These are phyloP conservation scores for Aspergillaceae sp. DNA, from an alignment of 2,329 filamentous ascomycete species.

Conservation along the genomic window DNA sequence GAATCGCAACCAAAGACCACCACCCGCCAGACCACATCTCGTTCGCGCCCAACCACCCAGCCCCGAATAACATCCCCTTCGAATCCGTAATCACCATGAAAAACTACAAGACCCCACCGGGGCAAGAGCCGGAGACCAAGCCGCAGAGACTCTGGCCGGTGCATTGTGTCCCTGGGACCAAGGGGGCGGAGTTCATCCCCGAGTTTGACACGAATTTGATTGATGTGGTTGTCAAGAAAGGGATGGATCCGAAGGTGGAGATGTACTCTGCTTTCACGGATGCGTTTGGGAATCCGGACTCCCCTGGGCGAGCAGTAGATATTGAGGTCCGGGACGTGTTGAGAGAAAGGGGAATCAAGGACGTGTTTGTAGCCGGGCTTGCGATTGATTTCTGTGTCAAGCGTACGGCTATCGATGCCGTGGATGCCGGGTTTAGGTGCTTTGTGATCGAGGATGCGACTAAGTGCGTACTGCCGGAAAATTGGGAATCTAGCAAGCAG, in stretches of 20 bases:
- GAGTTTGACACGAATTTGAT: slow-evolving; percentile 57
- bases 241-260: slow-evolving; percentile 63
- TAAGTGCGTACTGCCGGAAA: slow-evolving; percentile 56
- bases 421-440: slow-evolving; percentile 64
- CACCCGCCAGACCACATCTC: slow-evolving; percentile 79
- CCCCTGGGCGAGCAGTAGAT: slow-evolving; percentile 27
- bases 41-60: slow-evolving; percentile 69
- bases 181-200: slow-evolving; percentile 63
- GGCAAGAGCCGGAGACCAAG: slow-evolving; percentile 52
- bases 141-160: slow-evolving; percentile 72
- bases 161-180: slow-evolving; percentile 72
- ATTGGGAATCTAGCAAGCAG: slow-evolving; percentile 49
- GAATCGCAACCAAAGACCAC: slow-evolving; percentile 85
- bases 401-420: slow-evolving; percentile 69
- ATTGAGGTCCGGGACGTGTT: slow-evolving; percentile 56
- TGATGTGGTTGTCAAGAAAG: slow-evolving; percentile 69
- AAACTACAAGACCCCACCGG: slow-evolving; percentile 33
- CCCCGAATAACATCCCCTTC: slow-evolving; percentile 59
- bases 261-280: slow-evolving; percentile 93
- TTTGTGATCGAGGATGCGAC: slow-evolving; percentile 73
- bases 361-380: slow-evolving; percentile 79
- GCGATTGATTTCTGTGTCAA: slow-evolving; percentile 87
- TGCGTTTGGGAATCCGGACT: slow-evolving; percentile 52
- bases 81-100: slow-evolving; percentile 54
- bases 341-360: slow-evolving; percentile 51